These are phyloP conservation scores for Neurospora sp. DNA, from an alignment of 495 filamentous ascomycete genomes.

Conservation along the genomic window DNA sequence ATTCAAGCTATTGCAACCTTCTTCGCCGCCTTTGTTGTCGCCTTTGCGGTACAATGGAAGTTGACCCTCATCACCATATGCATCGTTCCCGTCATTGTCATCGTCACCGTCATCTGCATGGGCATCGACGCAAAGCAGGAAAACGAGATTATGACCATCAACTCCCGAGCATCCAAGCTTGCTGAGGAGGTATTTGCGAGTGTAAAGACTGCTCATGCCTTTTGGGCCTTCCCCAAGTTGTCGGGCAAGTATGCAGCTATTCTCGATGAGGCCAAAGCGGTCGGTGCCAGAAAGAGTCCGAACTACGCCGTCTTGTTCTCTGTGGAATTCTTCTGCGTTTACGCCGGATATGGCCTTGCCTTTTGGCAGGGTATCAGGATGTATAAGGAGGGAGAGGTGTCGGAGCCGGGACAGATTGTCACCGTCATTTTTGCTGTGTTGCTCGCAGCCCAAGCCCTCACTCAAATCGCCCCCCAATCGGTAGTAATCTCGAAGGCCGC, in stretches of 20 bases:
- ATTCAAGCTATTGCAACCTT: conserved; percentile 46
- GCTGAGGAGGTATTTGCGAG: conserved; percentile 45
- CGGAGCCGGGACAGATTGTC: conserved; percentile 32
- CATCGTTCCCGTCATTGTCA: conserved; percentile 38
- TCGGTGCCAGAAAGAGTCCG: conserved; percentile 37
- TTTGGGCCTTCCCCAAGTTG: conserved; percentile 45
- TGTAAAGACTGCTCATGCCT: conserved; percentile 50
- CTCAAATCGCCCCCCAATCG: conserved; percentile 36
- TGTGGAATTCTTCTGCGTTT: conserved; percentile 27
- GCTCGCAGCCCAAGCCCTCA: conserved; percentile 21
- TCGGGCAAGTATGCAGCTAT: conserved; percentile 38
- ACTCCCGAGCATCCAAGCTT: conserved; percentile 42
- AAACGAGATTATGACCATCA: conserved; percentile 19
- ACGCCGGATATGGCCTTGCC: conserved; percentile 27
- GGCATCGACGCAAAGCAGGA: conserved; percentile 43
- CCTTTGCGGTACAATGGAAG: conserved; percentile 43
- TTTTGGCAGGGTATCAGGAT: conserved; percentile 42
- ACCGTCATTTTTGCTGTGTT: conserved; percentile 25
- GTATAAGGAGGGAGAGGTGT: conserved; percentile 26
- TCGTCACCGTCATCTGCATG: conserved; percentile 23
- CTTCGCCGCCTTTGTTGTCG: conserved; percentile 46
- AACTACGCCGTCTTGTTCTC: conserved; percentile 23
- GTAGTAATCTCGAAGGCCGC: conserved; percentile 37
- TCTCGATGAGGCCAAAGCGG: conserved; percentile 40
- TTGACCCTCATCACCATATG: conserved; percentile 47